Base-by-base conservation (phyloP, 2,329 filamentous ascomycete genomes). In the Colletotrichum sp. region DNA sequence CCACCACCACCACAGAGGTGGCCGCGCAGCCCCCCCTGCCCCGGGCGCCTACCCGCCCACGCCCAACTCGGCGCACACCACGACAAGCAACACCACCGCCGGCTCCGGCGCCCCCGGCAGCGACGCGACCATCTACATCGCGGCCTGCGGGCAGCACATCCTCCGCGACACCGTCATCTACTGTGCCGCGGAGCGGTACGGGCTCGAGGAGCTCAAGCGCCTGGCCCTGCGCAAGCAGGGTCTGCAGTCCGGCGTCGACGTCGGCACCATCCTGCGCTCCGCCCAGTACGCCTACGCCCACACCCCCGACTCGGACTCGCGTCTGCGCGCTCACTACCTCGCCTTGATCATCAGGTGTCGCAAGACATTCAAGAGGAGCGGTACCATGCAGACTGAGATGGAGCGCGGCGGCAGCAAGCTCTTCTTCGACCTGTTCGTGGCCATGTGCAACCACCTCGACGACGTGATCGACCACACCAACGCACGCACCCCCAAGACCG, bases 341-440 rank as follows among this genome's bases (percentile, higher is more conserved):
- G 95, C 96, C 85, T 92, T 98, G 87, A 98, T 98, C 87, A 98
- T 98, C 89, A 94, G 96, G 89, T 96, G 95, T 91, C 95, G 96
- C 86, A 96, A 96, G 90, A 98, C 95, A 83, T 98, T 98, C 87
- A 98, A 98, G 93, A 93, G 94, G 87, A 98, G 96, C 89, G 96
- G 96, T 87, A 98, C 96, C 86, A 98, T 98, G 96, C 96, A 98
- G 91, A 94, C 94, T 89, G 96, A 98, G 89, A 98, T 98, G 96
- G 95, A 98, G 89, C 93, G 93, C 86, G 96, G 96, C 85, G 96
- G 88, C 82, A 91, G 92, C 87, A 96, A 96, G 90, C 91, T 98
- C 88, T 98, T 97, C 91, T 98, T 98, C 88, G 96, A 98, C 90
- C 90, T 98, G 86, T 98, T 98, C 86, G 96, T 98, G 84, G 96